A percentile compares a stretch with the other conserved stretches of the same genome.
phyloP scores from a whole-genome alignment of 2,329 filamentous ascomycete species.

The Ceratocystis huliohia region DNA sequence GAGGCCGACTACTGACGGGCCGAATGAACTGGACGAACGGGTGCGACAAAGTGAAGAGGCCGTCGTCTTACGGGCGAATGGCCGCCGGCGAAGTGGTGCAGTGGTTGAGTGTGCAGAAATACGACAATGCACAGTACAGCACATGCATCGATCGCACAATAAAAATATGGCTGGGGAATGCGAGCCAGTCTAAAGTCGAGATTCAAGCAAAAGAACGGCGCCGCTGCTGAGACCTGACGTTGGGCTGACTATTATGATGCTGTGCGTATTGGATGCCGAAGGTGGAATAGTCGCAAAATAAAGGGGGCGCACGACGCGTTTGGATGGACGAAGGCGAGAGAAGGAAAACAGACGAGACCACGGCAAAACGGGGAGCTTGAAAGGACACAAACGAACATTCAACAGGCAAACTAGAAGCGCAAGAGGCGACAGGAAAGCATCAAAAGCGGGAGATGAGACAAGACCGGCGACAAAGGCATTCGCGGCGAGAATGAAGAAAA shows the following conservation, averaged over 20 bases:
- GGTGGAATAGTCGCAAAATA: slow-evolving; percentile 14
- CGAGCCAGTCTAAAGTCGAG: neutral
- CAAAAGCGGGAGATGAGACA: neutral
- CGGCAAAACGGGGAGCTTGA: too few species aligned
- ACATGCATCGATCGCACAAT: too few species aligned
- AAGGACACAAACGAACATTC: neutral
- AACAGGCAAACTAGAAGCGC: neutral
- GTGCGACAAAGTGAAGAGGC: too few species aligned
- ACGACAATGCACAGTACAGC: too few species aligned
- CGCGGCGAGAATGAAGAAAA: neutral
- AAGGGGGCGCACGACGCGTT: slow-evolving; percentile 14
- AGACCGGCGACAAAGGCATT: neutral
- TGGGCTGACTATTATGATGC: too few species aligned
- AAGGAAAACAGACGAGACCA: neutral
- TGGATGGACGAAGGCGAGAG: neutral
- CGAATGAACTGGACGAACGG: too few species aligned
- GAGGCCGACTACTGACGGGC: too few species aligned
- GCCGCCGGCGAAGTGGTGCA: too few species aligned
- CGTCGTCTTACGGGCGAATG: too few species aligned
- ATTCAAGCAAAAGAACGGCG: neutral
- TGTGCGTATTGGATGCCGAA: neutral
- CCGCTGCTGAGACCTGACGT: neutral
- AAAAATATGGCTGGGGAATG: too few species aligned
- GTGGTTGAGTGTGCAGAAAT: too few species aligned
- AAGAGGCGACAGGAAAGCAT: neutral